Conservation (phyloP, 2,329 filamentous ascomycete genomes). For the Penicillium sp. region DNA sequence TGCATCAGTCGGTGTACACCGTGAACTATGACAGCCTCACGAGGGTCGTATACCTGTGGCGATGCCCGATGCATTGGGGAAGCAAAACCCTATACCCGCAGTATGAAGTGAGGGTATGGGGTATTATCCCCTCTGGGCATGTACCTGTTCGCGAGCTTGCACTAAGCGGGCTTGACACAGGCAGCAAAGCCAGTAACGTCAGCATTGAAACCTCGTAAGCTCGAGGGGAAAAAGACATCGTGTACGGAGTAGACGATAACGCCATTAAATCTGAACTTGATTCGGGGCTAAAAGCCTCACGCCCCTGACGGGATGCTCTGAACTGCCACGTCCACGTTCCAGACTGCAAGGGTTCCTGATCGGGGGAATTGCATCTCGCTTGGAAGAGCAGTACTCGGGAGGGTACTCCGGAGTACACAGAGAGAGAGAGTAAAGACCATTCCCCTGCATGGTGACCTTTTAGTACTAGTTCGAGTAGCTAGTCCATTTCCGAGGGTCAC, state of each 20-base stretch:
- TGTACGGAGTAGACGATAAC: background rate
- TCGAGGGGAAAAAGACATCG: background rate
- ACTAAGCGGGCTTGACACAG: background rate
- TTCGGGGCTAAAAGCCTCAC: background rate
- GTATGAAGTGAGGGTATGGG: background rate
- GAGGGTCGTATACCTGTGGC: constrained; percentile 7
- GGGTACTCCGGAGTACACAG: background rate
- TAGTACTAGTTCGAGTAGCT: background rate
- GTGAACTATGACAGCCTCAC: constrained; percentile 1
- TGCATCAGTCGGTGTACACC: constrained; percentile 23
- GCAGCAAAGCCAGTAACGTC: background rate
- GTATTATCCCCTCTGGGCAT: background rate
- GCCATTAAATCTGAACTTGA: background rate
- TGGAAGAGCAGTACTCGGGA: background rate
- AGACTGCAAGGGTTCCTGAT: constrained; percentile 16
- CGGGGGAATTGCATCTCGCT: constrained; percentile 18
- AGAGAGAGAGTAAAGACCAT: background rate
- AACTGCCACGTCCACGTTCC: constrained; percentile 20
- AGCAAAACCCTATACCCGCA: background rate
- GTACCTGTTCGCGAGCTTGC: constrained; percentile 5
- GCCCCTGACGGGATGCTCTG: constrained; percentile 13
- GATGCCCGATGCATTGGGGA: constrained; percentile 4
- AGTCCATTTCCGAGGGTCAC: constrained; percentile 3
- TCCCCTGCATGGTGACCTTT: constrained; percentile 8
- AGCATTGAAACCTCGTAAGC: background rate